Evolutionary conservation across 148 eudicot genomes (phyloP).

Genomic region (Amaranthus palmeri): DNA sequence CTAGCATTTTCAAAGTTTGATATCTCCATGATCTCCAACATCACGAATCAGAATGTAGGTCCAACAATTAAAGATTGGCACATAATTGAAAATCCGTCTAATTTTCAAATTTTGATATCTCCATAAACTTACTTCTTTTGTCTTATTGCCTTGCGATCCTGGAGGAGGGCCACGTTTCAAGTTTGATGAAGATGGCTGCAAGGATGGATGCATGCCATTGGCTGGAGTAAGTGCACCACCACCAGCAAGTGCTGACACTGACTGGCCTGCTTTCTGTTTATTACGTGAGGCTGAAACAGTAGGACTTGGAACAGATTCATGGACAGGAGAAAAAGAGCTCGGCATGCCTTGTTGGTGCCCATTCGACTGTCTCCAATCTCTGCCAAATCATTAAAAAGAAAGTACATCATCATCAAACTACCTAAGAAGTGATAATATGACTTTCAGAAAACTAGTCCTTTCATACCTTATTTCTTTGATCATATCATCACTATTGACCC

Average conservation of each 20-base stretch:
- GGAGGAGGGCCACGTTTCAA: slow-evolving; percentile 50
- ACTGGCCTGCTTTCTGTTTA: slow-evolving; percentile 59
- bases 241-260: slow-evolving; percentile 62
- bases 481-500: slow-evolving; percentile 79
- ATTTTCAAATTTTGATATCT: background rate
- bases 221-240: slow-evolving; percentile 48
- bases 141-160: slow-evolving; percentile 47
- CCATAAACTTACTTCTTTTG: slow-evolving; percentile 46
- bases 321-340: slow-evolving; percentile 49
- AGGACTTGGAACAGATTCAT: slow-evolving; percentile 72
- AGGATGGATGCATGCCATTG: slow-evolving; percentile 32
- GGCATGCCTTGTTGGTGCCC: slow-evolving; percentile 52
- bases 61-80: background rate
- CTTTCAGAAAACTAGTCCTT: no score
- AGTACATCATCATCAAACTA: slow-evolving; percentile 5
- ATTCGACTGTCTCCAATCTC: slow-evolving; percentile 90
- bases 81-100: background rate
- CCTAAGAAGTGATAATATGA: no score
- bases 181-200: slow-evolving; percentile 51
- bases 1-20: background rate
- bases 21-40: slow-evolving; percentile 17
- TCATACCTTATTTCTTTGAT: slow-evolving; percentile 72
- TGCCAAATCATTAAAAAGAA: slow-evolving; percentile 26
- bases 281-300: slow-evolving; percentile 83
- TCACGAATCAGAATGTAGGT: background rate